Evolutionary conservation across 768 basidiomycete species (phyloP).

Genomic region (Rhizopogon vinicolor): DNA sequence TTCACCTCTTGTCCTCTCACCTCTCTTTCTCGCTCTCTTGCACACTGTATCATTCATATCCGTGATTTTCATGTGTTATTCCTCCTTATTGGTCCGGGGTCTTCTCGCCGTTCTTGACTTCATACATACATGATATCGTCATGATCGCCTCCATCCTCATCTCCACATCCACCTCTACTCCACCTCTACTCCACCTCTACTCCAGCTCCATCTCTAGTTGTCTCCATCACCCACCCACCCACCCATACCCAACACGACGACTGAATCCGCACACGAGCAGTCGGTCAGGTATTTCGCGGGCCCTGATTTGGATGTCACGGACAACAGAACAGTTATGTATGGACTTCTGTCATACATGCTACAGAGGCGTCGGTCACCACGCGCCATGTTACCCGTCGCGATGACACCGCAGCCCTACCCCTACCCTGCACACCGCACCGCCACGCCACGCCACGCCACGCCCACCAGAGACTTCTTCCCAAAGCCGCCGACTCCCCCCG

Average conservation of each 20-base stretch:
- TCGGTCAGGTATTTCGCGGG: too few species aligned
- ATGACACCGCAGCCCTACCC: too few species aligned
- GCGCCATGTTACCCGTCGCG: too few species aligned
- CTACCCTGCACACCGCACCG: too few species aligned
- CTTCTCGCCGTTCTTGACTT: not conserved
- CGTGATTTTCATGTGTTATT: constrained; percentile 1
- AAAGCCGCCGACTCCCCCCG: too few species aligned
- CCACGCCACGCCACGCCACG: too few species aligned
- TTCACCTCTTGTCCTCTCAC: not conserved
- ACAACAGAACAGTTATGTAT: too few species aligned
- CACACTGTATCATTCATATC: not conserved
- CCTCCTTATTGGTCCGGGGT: not conserved
- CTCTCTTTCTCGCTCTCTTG: not conserved
- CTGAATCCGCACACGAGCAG: too few species aligned
- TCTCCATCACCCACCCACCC: not conserved
- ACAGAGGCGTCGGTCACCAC: too few species aligned
- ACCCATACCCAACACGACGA: not conserved
- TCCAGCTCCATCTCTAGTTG: not conserved
- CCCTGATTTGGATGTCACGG: too few species aligned
- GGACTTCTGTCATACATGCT: too few species aligned
- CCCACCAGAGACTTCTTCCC: too few species aligned
- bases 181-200: not conserved
- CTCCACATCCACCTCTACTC: not conserved
- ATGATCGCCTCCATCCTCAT: not conserved
- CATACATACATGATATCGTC: not conserved